These are phyloP conservation scores for Myxozyma udenii DNA, from an alignment of 805 yeast species.

Conservation along the genomic window DNA sequence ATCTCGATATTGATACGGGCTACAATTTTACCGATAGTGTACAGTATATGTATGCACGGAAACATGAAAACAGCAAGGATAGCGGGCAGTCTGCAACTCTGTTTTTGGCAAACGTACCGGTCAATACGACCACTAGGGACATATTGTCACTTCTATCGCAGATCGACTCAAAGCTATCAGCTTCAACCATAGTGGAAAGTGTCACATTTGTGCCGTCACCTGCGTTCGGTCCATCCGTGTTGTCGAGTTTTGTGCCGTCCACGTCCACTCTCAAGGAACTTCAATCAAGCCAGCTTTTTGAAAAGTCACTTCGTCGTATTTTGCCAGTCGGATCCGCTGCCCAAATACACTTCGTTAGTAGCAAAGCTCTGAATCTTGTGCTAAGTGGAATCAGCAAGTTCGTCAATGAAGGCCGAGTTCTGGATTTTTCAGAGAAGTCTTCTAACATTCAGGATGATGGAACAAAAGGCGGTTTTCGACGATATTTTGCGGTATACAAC, in stretches of 20 bases:
- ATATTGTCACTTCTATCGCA: constrained; percentile 21
- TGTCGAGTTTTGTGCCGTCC: not conserved
- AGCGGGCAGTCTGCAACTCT: too few relatives aligned
- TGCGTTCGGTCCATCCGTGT: not conserved
- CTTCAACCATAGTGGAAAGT: not conserved
- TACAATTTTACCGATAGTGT: too few relatives aligned
- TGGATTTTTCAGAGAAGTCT: constrained; percentile 1
- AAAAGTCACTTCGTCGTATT: not conserved
- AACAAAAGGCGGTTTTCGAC: constrained; percentile 38
- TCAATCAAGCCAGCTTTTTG: not conserved
- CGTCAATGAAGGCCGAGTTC: constrained; percentile 3
- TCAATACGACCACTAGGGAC: constrained; percentile 20
- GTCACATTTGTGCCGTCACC: constrained; percentile 28
- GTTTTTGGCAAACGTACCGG: constrained; percentile 30
- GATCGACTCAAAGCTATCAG: not conserved
- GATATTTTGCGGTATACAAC: constrained; percentile 41
- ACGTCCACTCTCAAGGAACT: not conserved
- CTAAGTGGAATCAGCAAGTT: constrained; percentile 27
- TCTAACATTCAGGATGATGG: constrained; percentile 46
- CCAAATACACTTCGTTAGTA: constrained; percentile 1
- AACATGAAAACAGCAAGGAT: too few relatives aligned
- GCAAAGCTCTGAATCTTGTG: constrained; percentile 35
- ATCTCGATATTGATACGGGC: too few relatives aligned
- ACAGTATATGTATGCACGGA: too few relatives aligned
- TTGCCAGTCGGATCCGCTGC: constrained; percentile 2